These are phyloP conservation scores for Calocera viscosa DNA, from an alignment of 768 basidiomycete genomes.

Conservation along the genomic window DNA sequence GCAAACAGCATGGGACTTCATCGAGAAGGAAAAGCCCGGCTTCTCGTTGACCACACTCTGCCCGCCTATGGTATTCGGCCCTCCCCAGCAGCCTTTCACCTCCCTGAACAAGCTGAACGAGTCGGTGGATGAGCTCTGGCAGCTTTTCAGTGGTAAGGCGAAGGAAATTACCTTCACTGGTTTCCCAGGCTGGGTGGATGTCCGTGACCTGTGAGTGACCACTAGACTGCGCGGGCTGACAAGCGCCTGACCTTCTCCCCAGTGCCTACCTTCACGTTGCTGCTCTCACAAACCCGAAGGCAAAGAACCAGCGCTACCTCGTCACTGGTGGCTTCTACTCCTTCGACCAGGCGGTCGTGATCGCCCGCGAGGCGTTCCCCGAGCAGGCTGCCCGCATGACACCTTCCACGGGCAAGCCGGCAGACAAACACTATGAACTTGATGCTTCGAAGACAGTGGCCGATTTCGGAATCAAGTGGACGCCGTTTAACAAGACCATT, in stretches of 20 bases:
- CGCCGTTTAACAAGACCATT: not conserved
- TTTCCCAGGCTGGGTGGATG: not conserved
- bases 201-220: not conserved
- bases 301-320: not conserved
- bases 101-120: conserved; percentile 8
- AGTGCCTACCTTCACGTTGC: not conserved
- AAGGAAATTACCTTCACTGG: not conserved
- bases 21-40: conserved; percentile 7
- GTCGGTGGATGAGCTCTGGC: conserved; percentile 10
- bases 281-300: not conserved
- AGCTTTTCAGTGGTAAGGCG: conserved; percentile 8
- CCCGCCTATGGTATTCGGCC: conserved; percentile 12
- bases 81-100: conserved; percentile 10
- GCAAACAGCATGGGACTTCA: conserved; percentile 18
- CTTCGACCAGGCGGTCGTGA: not conserved
- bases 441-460: not conserved
- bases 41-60: not conserved
- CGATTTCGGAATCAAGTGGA: not conserved
- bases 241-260: not conserved
- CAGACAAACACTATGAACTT: not conserved
- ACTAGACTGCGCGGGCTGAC: not conserved
- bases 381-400: not conserved
- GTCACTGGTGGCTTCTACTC: not conserved
- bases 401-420: not conserved
- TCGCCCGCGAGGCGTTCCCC: not conserved